Evolutionary conservation across 129 eudicot species (phyloP).

Genomic region (Pulicaria dysenterica): DNA sequence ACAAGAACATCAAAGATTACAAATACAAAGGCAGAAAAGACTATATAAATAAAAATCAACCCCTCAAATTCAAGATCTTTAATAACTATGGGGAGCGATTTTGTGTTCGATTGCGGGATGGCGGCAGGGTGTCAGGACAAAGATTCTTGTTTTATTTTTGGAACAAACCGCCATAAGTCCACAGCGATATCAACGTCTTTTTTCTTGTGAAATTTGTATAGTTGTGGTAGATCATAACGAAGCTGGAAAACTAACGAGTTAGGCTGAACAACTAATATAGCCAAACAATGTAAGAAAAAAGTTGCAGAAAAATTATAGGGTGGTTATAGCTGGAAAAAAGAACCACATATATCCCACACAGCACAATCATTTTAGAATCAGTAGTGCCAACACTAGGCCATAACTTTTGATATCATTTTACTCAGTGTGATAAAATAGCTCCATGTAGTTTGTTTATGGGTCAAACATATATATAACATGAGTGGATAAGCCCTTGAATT

Average conservation of each 20-base stretch:
- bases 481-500: no score
- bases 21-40: background rate
- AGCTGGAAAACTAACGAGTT: conserved; percentile 45
- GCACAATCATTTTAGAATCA: no score
- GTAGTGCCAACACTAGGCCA: no score
- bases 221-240: conserved; percentile 84
- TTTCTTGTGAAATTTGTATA: conserved; percentile 96
- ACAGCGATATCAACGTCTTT: conserved; percentile 90
- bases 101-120: background rate
- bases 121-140: conserved; percentile 3
- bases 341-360: no score
- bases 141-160: conserved; percentile 37
- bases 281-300: background rate
- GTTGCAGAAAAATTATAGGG: background rate
- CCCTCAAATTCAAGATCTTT: conserved; percentile 7
- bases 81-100: background rate
- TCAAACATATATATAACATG: background rate
- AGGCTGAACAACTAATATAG: background rate
- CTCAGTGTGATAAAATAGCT: no score
- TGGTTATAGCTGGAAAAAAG: no score
- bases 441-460: no score
- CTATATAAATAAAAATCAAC: background rate
- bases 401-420: no score
- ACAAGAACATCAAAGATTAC: conserved; percentile 17
- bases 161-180: conserved; percentile 97